phyloP scores from a whole-genome alignment of 2,329 filamentous ascomycete genomes.

The Beauveria brongniartii region DNA sequence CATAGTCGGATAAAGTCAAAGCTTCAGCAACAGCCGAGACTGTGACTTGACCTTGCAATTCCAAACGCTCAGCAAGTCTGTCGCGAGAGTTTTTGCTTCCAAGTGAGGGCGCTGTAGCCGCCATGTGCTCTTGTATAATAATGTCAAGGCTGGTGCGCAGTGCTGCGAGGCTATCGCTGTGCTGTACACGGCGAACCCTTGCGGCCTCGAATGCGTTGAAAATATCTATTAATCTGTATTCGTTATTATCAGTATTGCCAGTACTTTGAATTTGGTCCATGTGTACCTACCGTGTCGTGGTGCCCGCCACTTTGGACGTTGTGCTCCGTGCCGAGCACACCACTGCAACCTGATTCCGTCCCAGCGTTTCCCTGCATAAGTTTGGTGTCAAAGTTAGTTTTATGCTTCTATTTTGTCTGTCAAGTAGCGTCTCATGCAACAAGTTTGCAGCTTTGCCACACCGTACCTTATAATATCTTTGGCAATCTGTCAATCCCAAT shows the following conservation, averaged over 20 bases:
- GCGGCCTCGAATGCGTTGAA: neutral
- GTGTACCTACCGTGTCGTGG: neutral
- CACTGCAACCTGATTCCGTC: neutral
- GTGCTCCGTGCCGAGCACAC: slow-evolving; percentile 5
- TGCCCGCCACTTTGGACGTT: neutral
- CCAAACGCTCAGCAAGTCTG: neutral
- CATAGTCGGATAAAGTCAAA: neutral
- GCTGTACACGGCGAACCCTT: neutral
- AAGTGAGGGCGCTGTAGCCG: neutral
- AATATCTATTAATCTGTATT: neutral
- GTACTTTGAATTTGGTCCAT: too few species aligned
- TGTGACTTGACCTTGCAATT: neutral
- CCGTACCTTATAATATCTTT: neutral
- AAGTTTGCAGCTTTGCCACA: neutral
- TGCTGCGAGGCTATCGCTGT: neutral
- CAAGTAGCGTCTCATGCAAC: neutral
- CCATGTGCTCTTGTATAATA: neutral
- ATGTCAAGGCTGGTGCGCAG: neutral
- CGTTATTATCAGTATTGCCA: neutral
- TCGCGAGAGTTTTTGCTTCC: neutral
- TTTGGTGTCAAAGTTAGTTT: slow-evolving; percentile 6
- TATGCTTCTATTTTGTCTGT: neutral
- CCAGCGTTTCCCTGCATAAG: neutral
- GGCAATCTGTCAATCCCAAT: neutral
- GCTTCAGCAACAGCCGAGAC: neutral